phyloP scores from a whole-genome alignment of 106 monocot genomes.

The Gastrodia elata region DNA sequence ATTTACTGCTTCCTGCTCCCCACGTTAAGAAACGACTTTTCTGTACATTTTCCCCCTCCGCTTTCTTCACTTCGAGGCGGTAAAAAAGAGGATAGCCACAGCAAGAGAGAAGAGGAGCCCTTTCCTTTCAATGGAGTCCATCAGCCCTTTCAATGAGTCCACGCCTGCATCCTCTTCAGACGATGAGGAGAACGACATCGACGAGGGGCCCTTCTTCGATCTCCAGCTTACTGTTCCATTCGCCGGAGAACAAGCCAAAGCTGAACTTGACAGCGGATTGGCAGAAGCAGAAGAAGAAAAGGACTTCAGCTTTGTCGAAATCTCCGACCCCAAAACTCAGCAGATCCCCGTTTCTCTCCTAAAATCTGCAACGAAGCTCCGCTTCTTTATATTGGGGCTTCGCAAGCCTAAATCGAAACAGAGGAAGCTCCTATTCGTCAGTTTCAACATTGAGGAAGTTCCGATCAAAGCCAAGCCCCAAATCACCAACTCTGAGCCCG shows the following conservation, averaged over 20 bases:
- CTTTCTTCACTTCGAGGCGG: constrained; percentile 2
- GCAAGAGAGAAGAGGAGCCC: neutral
- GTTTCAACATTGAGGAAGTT: constrained; percentile 55
- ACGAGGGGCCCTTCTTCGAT: constrained; percentile 67
- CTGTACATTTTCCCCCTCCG: neutral
- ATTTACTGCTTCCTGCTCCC: constrained; percentile 5
- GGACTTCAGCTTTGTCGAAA: constrained; percentile 21
- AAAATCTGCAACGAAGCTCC: constrained; percentile 63
- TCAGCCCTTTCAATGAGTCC: constrained; percentile 20
- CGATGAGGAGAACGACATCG: constrained; percentile 8
- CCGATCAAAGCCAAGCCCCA: constrained; percentile 16
- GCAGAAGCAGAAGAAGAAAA: constrained; percentile 10
- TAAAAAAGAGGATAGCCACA: neutral
- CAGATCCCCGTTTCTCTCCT: constrained; percentile 34
- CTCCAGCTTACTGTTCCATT: constrained; percentile 39
- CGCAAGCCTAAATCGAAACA: constrained; percentile 28
- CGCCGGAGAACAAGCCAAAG: constrained; percentile 1
- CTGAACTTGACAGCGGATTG: neutral
- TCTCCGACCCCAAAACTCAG: constrained; percentile 25
- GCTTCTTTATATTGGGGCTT: constrained; percentile 46
- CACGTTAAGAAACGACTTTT: constrained; percentile 2
- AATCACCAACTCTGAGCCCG: neutral
- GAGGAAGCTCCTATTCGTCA: constrained; percentile 30
- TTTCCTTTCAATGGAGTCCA: constrained; percentile 46
- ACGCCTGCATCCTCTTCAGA: neutral